phyloP scores from a whole-genome alignment of 495 filamentous ascomycete species.

The Aspergillus nanangensis region DNA sequence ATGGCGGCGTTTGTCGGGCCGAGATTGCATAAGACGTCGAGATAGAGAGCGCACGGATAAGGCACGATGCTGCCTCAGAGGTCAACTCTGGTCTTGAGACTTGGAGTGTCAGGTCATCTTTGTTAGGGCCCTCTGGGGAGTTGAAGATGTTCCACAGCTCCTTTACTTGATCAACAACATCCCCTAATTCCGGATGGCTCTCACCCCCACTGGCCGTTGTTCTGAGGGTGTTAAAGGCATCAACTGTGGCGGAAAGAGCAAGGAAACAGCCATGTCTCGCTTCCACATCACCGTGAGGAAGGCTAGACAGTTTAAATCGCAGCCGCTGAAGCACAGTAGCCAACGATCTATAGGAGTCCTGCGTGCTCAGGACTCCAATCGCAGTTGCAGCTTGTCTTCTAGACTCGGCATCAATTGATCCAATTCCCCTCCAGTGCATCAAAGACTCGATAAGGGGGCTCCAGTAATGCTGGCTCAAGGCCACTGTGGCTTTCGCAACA shows the following conservation, averaged over 20 bases:
- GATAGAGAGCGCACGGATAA: slow-evolving; percentile 43
- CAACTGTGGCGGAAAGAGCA: slow-evolving; percentile 46
- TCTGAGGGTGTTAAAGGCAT: slow-evolving; percentile 25
- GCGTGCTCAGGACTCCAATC: slow-evolving; percentile 55
- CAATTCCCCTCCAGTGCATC: slow-evolving; percentile 83
- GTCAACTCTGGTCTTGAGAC: slow-evolving; percentile 65
- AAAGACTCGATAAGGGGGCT: slow-evolving; percentile 62
- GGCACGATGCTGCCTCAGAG: slow-evolving; percentile 56
- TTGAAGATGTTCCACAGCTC: slow-evolving; percentile 38
- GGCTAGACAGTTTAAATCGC: slow-evolving; percentile 35
- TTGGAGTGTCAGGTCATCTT: slow-evolving; percentile 41
- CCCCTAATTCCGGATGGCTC: slow-evolving; percentile 14
- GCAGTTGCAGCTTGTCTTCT: slow-evolving; percentile 66
- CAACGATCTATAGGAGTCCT: slow-evolving; percentile 27
- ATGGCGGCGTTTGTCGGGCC: slow-evolving; percentile 9
- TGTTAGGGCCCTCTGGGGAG: slow-evolving; percentile 29
- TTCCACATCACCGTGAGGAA: slow-evolving; percentile 58
- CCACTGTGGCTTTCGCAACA: slow-evolving; percentile 63
- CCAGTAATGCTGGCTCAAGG: slow-evolving; percentile 64
- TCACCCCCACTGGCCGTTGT: neutral
- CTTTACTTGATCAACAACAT: slow-evolving; percentile 19
- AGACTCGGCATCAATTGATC: slow-evolving; percentile 66
- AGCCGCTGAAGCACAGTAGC: slow-evolving; percentile 34
- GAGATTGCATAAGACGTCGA: slow-evolving; percentile 5
- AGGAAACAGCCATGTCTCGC: slow-evolving; percentile 64